These are phyloP conservation scores for Myxozyma vanderwaltii DNA, from an alignment of 805 yeast genomes.

Conservation along the genomic window DNA sequence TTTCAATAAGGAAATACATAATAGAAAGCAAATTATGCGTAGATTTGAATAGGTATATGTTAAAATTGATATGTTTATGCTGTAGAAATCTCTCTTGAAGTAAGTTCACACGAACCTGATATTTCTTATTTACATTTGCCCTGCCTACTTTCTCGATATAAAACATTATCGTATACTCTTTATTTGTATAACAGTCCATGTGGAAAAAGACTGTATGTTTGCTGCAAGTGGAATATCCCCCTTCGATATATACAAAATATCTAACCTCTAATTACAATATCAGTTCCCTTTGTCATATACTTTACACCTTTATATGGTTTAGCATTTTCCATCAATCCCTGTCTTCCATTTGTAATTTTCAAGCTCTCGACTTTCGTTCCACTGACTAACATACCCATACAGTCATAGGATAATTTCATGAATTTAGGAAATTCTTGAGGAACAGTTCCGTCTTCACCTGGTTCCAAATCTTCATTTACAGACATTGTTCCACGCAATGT, in stretches of 20 bases:
- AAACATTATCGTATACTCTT: too few relatives aligned
- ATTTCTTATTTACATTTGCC: too few relatives aligned
- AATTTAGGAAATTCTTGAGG: slow-evolving; percentile 47
- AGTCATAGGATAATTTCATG: slow-evolving; percentile 54
- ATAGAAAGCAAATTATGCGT: too few relatives aligned
- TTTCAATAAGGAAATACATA: too few relatives aligned
- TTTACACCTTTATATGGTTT: slow-evolving; percentile 92
- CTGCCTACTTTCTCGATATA: too few relatives aligned
- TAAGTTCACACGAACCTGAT: too few relatives aligned
- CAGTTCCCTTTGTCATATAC: slow-evolving; percentile 67
- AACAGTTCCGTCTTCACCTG: slow-evolving; percentile 29
- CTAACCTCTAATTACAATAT: slow-evolving; percentile 51
- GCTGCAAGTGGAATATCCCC: too few relatives aligned
- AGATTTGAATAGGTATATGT: too few relatives aligned
- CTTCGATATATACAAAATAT: slow-evolving; percentile 2
- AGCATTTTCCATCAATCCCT: slow-evolving; percentile 60
- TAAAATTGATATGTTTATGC: too few relatives aligned
- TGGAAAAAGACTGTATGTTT: neutral
- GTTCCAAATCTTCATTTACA: slow-evolving; percentile 37
- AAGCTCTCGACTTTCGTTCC: slow-evolving; percentile 70
- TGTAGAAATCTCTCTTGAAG: too few relatives aligned
- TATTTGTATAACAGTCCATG: neutral
- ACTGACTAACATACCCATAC: slow-evolving; percentile 74
- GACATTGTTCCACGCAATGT: slow-evolving; percentile 63
- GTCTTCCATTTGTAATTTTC: slow-evolving; percentile 53